These are phyloP conservation scores for Rhodosporidiobolus odoratus DNA, from an alignment of 768 basidiomycete species.

Conservation along the genomic window DNA sequence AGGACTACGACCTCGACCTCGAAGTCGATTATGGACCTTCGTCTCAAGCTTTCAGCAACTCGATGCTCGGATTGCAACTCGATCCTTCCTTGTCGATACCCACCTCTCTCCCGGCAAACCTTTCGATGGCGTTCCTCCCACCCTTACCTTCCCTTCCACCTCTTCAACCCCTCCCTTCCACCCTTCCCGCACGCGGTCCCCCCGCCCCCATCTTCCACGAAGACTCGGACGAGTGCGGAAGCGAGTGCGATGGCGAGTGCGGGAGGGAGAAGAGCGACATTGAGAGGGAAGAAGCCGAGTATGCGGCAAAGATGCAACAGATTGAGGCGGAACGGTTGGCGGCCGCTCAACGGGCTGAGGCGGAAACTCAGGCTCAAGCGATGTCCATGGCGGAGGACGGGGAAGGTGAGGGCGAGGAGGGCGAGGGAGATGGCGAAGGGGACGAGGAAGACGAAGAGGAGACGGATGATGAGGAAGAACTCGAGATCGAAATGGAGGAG, in stretches of 20 bases:
- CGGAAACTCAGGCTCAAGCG: too few species aligned
- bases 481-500: not conserved
- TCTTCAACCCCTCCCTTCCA: not conserved
- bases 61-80: not conserved
- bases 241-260: slow-evolving; percentile 18
- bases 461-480: not conserved
- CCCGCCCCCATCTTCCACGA: not conserved
- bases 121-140: not conserved
- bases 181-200: not conserved
- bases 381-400: not conserved
- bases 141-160: not conserved
- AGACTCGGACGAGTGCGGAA: slow-evolving; percentile 11
- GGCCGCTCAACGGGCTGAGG: not conserved
- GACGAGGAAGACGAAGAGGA: not conserved
- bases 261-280: slow-evolving; percentile 7
- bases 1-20: not conserved
- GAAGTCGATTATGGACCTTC: not conserved
- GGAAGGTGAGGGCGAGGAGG: not conserved
- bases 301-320: not conserved
- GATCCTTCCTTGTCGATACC: not conserved
- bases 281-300: not conserved
- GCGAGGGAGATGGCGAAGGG: not conserved
- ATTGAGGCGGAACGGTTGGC: not conserved
- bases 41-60: too few species aligned
- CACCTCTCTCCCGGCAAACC: not conserved